Evolutionary conservation across 2,329 filamentous ascomycete species (phyloP), one percentile per base, ranked within the genome.

Genomic region (Achaetomium macrosporum): DNA sequence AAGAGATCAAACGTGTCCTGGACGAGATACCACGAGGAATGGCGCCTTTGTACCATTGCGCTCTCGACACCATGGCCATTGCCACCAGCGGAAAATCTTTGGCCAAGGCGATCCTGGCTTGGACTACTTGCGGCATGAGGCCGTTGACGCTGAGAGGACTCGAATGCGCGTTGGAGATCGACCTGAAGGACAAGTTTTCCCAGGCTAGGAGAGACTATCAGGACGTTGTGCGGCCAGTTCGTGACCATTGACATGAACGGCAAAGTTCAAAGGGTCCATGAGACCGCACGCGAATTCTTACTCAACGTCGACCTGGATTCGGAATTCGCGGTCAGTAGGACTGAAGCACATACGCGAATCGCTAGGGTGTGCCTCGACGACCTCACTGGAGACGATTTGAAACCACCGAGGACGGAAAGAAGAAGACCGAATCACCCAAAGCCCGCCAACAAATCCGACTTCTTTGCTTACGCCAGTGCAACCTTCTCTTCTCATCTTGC

Each of bases 231-330:
- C 54, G 67, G 68, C 10, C 65, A 72, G 42, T 58, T 72, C 16
- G 65, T 71, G 2, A 43, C 55, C n/a, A 54, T 71, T 15, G 33
- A 36, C 33, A 8, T 15, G 12, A 67, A 70, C 54, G 59, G 54
- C 3, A 64, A 53, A 44, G 61, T 72, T 2, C 58, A 66, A 33
- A 65, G 71, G 61, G 57, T 71, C 8, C 70, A 73, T 54, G 62
- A 66, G 45, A 72, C 69, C n/a, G 70, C 68, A 9, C 61, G 67
- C 49, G 60, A 64, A 51, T 67, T 58, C 42, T 25, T 67, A 29
- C 59, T 67, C 12, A 39, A 42, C 17, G 37, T 16, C 5, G 51
- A 57, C 2, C 49, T 64, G 1, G 55, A 37, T 7, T 57, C 67
- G 1, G 68, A 71, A 50, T 68, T 70, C 39, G 56, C 63, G 5